These are phyloP conservation scores for Blastomyces silverae DNA, from an alignment of 2,329 filamentous ascomycete genomes.

Conservation along the genomic window DNA sequence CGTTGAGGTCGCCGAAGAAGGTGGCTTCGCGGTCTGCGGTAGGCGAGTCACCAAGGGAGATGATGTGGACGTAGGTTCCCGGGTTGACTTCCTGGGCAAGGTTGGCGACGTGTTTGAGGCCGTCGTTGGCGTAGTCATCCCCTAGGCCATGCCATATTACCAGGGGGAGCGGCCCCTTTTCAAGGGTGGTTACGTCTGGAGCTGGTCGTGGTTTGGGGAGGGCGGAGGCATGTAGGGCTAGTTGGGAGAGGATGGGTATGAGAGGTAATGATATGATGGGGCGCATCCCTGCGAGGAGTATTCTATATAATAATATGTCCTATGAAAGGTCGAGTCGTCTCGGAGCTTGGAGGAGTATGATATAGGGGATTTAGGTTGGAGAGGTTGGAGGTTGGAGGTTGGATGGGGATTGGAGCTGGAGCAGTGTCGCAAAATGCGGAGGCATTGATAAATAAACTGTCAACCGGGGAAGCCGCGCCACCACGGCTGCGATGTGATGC, in stretches of 20 bases:
- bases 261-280: constrained; percentile 1
- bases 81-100: constrained; percentile 68
- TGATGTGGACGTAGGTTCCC: constrained; percentile 74
- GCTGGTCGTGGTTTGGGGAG: not conserved
- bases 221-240: constrained; percentile 5
- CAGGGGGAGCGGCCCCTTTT: constrained; percentile 61
- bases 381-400: constrained; percentile 6
- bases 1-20: constrained; percentile 83
- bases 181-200: not conserved
- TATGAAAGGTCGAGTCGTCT: not conserved
- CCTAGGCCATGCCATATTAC: constrained; percentile 90
- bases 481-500: not conserved
- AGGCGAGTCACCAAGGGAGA: constrained; percentile 62
- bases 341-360: not conserved
- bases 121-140: constrained; percentile 62
- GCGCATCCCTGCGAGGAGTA: constrained; percentile 7
- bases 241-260: not conserved
- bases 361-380: constrained; percentile 1
- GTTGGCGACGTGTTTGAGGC: constrained; percentile 63
- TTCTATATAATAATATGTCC: not conserved
- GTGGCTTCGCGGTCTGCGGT: constrained; percentile 69
- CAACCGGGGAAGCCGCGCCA: not conserved
- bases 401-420: not conserved
- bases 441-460: not conserved
- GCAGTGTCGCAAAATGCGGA: not conserved